Conservation (phyloP, 2,329 filamentous ascomycete genomes). For the Phoma herbarum region DNA sequence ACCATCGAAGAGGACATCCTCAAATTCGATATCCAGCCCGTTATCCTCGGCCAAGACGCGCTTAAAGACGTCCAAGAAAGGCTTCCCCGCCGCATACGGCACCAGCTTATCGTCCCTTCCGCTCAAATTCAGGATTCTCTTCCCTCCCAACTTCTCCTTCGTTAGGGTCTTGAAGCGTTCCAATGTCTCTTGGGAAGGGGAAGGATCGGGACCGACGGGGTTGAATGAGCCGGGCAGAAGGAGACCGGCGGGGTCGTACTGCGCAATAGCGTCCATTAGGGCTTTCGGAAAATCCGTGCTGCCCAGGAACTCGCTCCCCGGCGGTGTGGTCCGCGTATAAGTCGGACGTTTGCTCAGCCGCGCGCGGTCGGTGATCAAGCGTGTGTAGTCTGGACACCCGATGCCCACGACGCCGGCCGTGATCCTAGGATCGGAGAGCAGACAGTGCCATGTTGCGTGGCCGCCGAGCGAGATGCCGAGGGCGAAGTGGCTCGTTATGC, state of each 20-base stretch:
- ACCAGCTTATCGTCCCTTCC: conserved; percentile 79
- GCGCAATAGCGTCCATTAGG: conserved; percentile 69
- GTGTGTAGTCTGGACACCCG: conserved; percentile 87
- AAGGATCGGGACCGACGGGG: conserved; percentile 36
- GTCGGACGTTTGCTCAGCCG: conserved; percentile 70
- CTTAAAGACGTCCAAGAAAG: conserved; percentile 70
- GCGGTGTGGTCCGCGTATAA: conserved; percentile 64
- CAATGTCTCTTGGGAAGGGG: conserved; percentile 47
- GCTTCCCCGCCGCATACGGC: conserved; percentile 68
- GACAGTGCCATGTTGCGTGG: conserved; percentile 84
- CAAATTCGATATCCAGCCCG: conserved; percentile 62
- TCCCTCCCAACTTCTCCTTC: conserved; percentile 59
- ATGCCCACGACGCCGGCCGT: conserved; percentile 82
- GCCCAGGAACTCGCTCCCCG: conserved; percentile 73
- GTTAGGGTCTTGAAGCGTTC: conserved; percentile 37
- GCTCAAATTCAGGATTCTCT: conserved; percentile 49
- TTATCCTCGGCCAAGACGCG: conserved; percentile 63
- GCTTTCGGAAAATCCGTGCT: conserved; percentile 78
- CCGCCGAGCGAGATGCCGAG: conserved; percentile 88
- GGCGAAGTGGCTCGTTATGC: conserved; percentile 71
- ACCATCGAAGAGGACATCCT: conserved; percentile 73
- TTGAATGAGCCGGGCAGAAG: conserved; percentile 61
- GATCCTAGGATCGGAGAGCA: conserved; percentile 81
- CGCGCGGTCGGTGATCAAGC: conserved; percentile 83
- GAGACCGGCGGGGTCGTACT: conserved; percentile 78